phyloP scores from a whole-genome alignment of 1,284 basidiomycete species.

The Volvariella surrecta region DNA sequence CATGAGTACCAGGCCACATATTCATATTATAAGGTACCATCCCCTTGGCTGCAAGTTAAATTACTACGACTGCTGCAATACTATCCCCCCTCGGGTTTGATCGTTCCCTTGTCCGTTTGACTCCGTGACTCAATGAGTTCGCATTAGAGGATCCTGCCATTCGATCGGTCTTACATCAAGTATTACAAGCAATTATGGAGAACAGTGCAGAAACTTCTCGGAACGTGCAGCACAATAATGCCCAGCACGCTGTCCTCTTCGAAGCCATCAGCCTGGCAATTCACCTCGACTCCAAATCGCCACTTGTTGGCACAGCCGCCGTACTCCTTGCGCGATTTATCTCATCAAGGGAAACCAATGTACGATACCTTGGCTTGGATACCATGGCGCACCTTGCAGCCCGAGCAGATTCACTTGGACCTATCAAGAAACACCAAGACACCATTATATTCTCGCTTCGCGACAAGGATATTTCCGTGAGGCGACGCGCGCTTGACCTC shows the following conservation, averaged over 20 bases:
- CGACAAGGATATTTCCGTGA: constrained; percentile 96
- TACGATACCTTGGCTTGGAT: constrained; percentile 95
- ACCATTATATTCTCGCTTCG: constrained; percentile 93
- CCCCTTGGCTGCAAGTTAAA: constrained; percentile 98
- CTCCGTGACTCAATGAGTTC: not conserved
- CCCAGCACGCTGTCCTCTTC: constrained; percentile 96
- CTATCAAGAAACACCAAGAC: constrained; percentile 92
- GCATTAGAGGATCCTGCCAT: constrained; percentile 77
- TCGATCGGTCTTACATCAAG: constrained; percentile 70
- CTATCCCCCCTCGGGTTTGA: constrained; percentile 83
- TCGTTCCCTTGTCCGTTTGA: not conserved
- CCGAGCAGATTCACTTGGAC: constrained; percentile 80
- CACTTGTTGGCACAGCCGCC: constrained; percentile 85
- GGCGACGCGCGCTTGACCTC: constrained; percentile 89
- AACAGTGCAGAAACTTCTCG: constrained; percentile 88
- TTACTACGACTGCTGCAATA: constrained; percentile 90
- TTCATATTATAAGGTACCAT: constrained; percentile 95
- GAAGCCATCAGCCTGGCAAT: constrained; percentile 98
- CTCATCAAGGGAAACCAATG: constrained; percentile 96
- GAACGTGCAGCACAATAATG: constrained; percentile 98
- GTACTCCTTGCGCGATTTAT: constrained; percentile 93
- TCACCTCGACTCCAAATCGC: constrained; percentile 89
- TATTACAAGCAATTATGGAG: constrained; percentile 87
- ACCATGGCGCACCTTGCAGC: constrained; percentile 98
- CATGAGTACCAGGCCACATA: constrained; percentile 86